Percentiles rank a stretch among this genome's conserved stretches.
Evolutionary conservation across 495 filamentous ascomycete genomes (phyloP).

Genomic region (Staphylotrichum longicolle): DNA sequence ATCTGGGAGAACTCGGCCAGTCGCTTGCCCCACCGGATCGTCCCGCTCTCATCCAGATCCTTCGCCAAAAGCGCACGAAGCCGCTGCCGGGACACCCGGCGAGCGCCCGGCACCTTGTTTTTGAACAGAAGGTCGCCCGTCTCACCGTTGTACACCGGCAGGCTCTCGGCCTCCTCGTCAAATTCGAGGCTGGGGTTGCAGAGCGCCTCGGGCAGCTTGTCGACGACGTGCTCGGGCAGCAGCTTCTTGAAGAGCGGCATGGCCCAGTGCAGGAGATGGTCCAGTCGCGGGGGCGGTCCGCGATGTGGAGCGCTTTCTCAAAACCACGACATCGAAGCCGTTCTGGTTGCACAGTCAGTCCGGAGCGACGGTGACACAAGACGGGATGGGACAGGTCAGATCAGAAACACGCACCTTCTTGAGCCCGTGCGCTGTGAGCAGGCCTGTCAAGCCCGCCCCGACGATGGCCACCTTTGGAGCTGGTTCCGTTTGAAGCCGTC

Average conservation of each 20-base stretch:
- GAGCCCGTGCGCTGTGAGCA: slow-evolving; percentile 48
- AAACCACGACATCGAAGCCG: slow-evolving; percentile 48
- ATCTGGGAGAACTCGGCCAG: slow-evolving; percentile 26
- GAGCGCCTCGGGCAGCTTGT: slow-evolving; percentile 34
- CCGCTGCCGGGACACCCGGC: slow-evolving; percentile 46
- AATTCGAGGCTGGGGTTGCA: slow-evolving; percentile 41
- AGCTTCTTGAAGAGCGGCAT: slow-evolving; percentile 30
- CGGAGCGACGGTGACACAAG: neutral
- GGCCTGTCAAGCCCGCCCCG: slow-evolving; percentile 49
- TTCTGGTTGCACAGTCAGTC: slow-evolving; percentile 33
- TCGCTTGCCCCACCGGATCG: slow-evolving; percentile 31
- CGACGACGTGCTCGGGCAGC: slow-evolving; percentile 41
- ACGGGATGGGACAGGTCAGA: neutral
- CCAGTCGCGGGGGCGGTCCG: slow-evolving; percentile 53
- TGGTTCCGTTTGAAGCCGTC: neutral
- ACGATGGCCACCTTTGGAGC: slow-evolving; percentile 41
- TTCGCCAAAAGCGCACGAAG: slow-evolving; percentile 34
- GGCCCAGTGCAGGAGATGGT: slow-evolving; percentile 58
- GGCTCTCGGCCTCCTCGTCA: slow-evolving; percentile 35
- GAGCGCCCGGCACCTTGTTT: slow-evolving; percentile 39
- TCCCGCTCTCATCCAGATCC: slow-evolving; percentile 24
- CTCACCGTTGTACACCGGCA: slow-evolving; percentile 46
- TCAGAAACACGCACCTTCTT: slow-evolving; percentile 35
- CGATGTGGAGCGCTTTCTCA: slow-evolving; percentile 43
- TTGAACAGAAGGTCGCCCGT: slow-evolving; percentile 47